These are phyloP conservation scores for Suillus clintonianus DNA, from an alignment of 768 basidiomycete species.

Conservation along the genomic window DNA sequence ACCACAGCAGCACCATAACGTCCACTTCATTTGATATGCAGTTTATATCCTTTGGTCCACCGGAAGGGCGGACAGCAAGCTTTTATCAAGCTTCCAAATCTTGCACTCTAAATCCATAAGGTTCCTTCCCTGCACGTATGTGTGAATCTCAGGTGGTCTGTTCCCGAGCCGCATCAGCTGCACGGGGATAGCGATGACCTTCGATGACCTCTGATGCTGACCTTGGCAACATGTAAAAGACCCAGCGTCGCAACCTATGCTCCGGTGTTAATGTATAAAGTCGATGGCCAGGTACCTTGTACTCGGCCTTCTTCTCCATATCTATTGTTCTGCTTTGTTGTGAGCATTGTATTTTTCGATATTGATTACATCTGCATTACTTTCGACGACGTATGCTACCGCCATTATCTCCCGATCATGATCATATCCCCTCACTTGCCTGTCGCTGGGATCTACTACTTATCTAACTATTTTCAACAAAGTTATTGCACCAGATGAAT, in stretches of 20 bases:
- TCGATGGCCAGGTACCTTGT: background rate
- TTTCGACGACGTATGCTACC: background rate
- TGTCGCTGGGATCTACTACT: background rate
- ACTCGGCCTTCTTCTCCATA: background rate
- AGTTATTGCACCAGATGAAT: background rate
- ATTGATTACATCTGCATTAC: background rate
- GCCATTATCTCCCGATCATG: background rate
- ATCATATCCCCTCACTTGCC: background rate
- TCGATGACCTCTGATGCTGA: background rate
- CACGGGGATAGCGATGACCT: background rate
- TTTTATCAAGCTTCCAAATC: background rate
- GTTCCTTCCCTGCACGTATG: background rate
- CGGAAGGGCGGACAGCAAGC: background rate
- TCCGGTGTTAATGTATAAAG: background rate
- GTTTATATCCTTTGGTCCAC: background rate
- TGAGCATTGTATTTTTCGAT: background rate
- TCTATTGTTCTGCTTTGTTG: background rate
- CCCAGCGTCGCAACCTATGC: background rate
- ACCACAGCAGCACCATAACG: background rate
- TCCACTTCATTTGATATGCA: background rate
- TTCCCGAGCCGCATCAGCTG: background rate
- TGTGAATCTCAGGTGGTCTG: background rate
- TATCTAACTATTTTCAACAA: background rate
- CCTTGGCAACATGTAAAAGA: background rate
- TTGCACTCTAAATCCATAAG: background rate